Conservation (phyloP, 2,329 filamentous ascomycete genomes). For the Gaeumannomyces tritici region DNA sequence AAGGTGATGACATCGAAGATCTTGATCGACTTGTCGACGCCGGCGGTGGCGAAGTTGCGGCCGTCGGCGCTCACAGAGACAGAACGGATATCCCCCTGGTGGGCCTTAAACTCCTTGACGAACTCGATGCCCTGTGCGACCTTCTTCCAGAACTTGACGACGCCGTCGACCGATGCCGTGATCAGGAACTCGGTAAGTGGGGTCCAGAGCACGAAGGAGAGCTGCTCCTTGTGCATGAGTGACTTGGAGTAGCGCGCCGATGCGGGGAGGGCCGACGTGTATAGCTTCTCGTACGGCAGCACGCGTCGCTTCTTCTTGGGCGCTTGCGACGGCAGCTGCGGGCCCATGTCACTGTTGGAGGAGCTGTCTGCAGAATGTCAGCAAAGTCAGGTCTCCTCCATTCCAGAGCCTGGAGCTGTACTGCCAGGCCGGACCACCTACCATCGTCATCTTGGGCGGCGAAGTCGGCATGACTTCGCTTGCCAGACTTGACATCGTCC, state of each 20-base stretch:
- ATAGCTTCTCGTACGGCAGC: constrained; percentile 90
- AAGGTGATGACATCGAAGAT: constrained; percentile 80
- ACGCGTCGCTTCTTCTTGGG: constrained; percentile 87
- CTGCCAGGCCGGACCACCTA: constrained; percentile 14
- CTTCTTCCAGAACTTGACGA: constrained; percentile 99
- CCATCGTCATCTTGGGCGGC: constrained; percentile 34
- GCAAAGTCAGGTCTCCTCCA: not conserved
- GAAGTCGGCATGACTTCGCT: constrained; percentile 48
- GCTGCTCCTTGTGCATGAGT: constrained; percentile 95
- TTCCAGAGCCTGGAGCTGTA: not conserved
- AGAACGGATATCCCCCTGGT: constrained; percentile 72
- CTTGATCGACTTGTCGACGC: constrained; percentile 68
- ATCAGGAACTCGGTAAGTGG: constrained; percentile 91
- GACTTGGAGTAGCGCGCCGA: constrained; percentile 84
- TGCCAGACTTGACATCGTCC: constrained; percentile 29
- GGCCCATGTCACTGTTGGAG: constrained; percentile 88
- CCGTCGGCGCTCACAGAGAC: constrained; percentile 85
- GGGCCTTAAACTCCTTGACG: constrained; percentile 94
- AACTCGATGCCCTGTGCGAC: constrained; percentile 84
- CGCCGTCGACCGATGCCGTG: constrained; percentile 87
- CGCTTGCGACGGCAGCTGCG: constrained; percentile 77
- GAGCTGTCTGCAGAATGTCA: constrained; percentile 44
- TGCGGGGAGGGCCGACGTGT: constrained; percentile 77
- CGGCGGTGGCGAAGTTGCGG: constrained; percentile 84
- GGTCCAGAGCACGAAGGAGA: constrained; percentile 80